Conservation (phyloP, 1,284 basidiomycete genomes). For the Marasmius fiardii region DNA sequence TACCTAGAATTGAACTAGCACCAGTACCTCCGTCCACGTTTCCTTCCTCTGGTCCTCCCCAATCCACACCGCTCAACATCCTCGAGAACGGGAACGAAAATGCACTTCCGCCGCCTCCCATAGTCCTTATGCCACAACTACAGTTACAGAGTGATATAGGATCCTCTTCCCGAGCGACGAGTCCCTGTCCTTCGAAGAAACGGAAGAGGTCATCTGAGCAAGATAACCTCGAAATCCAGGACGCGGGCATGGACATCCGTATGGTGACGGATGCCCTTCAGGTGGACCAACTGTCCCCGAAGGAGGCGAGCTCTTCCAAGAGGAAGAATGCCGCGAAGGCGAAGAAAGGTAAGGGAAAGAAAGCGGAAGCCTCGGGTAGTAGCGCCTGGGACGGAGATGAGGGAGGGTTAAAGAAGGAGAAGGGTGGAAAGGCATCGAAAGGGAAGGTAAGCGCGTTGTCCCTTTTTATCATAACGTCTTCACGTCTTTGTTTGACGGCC, state of each 20-base stretch:
- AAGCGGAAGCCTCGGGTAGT: not conserved
- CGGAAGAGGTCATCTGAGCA: not conserved
- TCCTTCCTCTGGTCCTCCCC: not conserved
- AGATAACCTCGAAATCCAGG: not conserved
- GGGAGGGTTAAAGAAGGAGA: not conserved
- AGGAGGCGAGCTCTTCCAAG: not conserved
- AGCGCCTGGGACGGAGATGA: too few relatives aligned
- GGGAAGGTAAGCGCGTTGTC: not conserved
- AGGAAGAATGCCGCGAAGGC: conserved; percentile 5
- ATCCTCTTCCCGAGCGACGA: not conserved
- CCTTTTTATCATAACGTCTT: too few relatives aligned
- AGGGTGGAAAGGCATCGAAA: not conserved
- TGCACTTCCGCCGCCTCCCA: not conserved
- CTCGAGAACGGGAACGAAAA: not conserved
- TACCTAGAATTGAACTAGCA: not conserved
- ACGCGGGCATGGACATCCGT: not conserved
- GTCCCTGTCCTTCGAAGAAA: not conserved
- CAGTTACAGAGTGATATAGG: not conserved
- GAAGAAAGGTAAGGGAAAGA: not conserved
- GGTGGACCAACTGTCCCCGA: not conserved
- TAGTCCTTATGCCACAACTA: not conserved
- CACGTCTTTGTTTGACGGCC: not conserved
- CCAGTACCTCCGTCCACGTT: not conserved
- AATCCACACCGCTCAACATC: not conserved
- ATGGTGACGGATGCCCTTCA: too few relatives aligned